Percentiles rank a stretch among this genome's conserved stretches.
These are phyloP conservation scores for Secale cereale DNA, from an alignment of 176 grass and related monocot genomes.

Conservation along the genomic window DNA sequence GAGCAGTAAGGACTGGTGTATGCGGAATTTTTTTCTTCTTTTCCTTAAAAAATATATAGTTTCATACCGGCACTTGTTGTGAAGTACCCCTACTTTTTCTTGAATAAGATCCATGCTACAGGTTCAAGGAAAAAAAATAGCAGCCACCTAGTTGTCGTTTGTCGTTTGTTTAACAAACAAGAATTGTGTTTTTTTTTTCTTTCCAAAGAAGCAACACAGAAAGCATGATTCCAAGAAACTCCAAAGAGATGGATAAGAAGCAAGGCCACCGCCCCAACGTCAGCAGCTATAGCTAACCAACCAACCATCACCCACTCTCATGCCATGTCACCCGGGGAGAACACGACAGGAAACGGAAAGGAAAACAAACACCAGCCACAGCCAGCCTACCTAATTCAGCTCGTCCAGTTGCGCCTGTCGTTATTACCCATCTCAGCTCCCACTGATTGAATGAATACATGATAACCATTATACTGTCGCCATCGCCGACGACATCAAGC, in stretches of 20 bases:
- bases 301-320: neutral
- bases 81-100: no score
- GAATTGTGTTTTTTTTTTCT: neutral
- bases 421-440: neutral
- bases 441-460: neutral
- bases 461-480: neutral
- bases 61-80: no score
- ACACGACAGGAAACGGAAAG: neutral
- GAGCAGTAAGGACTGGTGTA: no score
- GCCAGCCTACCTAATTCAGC: neutral
- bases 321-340: neutral
- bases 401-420: neutral
- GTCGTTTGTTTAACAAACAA: neutral
- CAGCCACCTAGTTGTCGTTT: no score
- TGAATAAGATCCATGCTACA: no score
- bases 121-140: no score
- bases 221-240: neutral
- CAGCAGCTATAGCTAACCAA: neutral
- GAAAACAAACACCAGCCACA: neutral
- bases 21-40: no score
- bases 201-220: neutral
- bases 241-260: slow-evolving; percentile 18
- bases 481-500: slow-evolving; percentile 2
- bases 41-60: no score
- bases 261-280: neutral